Evolutionary conservation across 257 asterid species (phyloP), one percentile per base, ranked within the genome.

Genomic region (Nicotiana sylvestris): DNA sequence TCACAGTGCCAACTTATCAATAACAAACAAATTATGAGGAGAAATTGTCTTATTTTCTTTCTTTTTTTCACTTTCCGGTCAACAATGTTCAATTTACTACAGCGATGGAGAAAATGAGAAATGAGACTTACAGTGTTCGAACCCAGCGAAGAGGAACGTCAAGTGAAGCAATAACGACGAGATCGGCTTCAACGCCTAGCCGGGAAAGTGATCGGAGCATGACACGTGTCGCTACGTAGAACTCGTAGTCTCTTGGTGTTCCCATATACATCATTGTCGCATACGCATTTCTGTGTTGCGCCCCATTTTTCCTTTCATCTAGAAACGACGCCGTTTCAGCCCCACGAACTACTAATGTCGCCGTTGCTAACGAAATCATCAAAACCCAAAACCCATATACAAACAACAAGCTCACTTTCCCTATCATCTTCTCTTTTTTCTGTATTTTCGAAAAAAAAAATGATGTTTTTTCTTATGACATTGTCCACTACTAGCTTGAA

Each of bases 231-330:
- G 97, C 98, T 27, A 92, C 85, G 79, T 96, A 96, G 92, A 94
- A 96, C 85, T 96, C 99, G 77, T 96, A 96, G 85, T 96, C 99
- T 56, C 99, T 87, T 0, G 99, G 99, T 4, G 99, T 96, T 0
- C 99, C 99, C 99, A 96, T 94, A 35, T 96, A 96, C 97, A 96
- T 94, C 98, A 96, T 96, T 5, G 99, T 94, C 0, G 97, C 98
- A 83, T 96, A 96, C 0, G 99, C 99, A 85, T 91, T 88, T 39
- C 84, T 87, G 86, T 91, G 91, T 15, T 13, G 11, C 51, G 12
- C 51, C 51, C 12, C 51, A 43, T 43, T 9, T 43, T 43, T 43
- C 51, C 51, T 9, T 27, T 51, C 30, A 57, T 46, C 74, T 2
- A 33, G 83, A 5, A 83, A 67, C 49, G 72, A 0, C 25, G 64